Conservation (phyloP, 495 filamentous ascomycete species). For the Hypoxylon subgilvum region DNA sequence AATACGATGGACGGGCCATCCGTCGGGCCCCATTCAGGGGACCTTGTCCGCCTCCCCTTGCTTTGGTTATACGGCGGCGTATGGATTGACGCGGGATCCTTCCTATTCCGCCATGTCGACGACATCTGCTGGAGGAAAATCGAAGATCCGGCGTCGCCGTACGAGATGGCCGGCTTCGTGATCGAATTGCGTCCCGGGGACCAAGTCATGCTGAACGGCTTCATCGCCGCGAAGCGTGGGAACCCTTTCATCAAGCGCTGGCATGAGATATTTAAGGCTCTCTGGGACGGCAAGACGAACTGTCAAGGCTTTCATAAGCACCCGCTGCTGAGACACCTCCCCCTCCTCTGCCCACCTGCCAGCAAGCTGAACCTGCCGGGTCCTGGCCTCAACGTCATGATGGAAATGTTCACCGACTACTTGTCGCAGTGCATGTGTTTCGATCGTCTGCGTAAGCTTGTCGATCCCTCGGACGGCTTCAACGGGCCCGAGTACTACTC, state of each 20-base stretch:
- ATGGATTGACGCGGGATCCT: constrained; percentile 48
- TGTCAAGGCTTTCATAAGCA: constrained; percentile 40
- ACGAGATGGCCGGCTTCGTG: constrained; percentile 43
- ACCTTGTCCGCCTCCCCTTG: constrained; percentile 47
- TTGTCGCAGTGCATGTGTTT: constrained; percentile 38
- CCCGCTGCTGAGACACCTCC: constrained; percentile 45
- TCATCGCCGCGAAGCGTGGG: constrained; percentile 45
- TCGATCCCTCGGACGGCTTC: constrained; percentile 41
- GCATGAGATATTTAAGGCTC: constrained; percentile 44
- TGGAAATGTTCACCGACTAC: constrained; percentile 41
- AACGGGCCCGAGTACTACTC: constrained; percentile 40
- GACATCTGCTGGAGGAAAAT: constrained; percentile 52
- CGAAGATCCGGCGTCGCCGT: constrained; percentile 45
- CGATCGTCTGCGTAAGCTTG: constrained; percentile 39
- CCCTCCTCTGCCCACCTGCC: constrained; percentile 28
- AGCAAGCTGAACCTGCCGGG: constrained; percentile 32
- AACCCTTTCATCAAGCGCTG: constrained; percentile 49
- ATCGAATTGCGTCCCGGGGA: constrained; percentile 37
- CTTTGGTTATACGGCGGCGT: constrained; percentile 48
- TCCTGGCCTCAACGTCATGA: constrained; percentile 25
- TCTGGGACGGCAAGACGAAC: constrained; percentile 47
- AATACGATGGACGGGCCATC: constrained; percentile 45
- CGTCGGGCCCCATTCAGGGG: constrained; percentile 43
- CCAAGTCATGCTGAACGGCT: constrained; percentile 47
- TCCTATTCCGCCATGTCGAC: constrained; percentile 49